A percentile compares a stretch with the other conserved stretches of the same genome.
These are phyloP conservation scores for Arabidopsis hybrid DNA, from an alignment of 441 rosid species.

Conservation along the genomic window DNA sequence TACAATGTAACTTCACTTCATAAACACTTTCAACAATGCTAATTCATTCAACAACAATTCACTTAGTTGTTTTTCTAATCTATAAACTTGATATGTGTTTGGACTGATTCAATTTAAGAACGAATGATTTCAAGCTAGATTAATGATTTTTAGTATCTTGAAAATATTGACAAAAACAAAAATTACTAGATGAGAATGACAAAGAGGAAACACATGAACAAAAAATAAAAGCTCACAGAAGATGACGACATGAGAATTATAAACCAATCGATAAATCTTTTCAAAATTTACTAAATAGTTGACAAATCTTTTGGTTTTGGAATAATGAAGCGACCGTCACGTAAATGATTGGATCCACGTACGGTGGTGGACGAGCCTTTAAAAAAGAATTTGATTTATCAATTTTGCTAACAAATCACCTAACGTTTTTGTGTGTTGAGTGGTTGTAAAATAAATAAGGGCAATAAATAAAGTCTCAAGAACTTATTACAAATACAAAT, in stretches of 20 bases:
- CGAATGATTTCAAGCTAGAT: too few species aligned
- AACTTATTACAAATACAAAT: background rate
- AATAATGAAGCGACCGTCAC: background rate
- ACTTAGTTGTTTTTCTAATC: too few species aligned
- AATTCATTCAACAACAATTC: background rate
- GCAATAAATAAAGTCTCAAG: background rate
- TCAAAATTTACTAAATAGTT: background rate
- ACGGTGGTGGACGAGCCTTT: background rate
- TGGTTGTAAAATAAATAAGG: background rate
- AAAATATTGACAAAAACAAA: too few species aligned
- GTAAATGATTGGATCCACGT: background rate
- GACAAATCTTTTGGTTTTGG: background rate
- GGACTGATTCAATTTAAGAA: too few species aligned
- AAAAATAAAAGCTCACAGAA: background rate
- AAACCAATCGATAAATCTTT: background rate
- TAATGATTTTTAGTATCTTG: too few species aligned
- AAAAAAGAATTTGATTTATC: background rate
- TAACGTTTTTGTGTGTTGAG: background rate
- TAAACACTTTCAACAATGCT: background rate
- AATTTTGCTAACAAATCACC: slow-evolving; percentile 2
- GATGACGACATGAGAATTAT: background rate
- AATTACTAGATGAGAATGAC: background rate
- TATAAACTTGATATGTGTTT: too few species aligned
- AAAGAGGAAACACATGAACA: background rate
- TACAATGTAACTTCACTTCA: background rate